Percentiles rank a stretch among this genome's conserved stretches.
Conservation (phyloP, 768 basidiomycete genomes). For the Pisolithus sp. region DNA sequence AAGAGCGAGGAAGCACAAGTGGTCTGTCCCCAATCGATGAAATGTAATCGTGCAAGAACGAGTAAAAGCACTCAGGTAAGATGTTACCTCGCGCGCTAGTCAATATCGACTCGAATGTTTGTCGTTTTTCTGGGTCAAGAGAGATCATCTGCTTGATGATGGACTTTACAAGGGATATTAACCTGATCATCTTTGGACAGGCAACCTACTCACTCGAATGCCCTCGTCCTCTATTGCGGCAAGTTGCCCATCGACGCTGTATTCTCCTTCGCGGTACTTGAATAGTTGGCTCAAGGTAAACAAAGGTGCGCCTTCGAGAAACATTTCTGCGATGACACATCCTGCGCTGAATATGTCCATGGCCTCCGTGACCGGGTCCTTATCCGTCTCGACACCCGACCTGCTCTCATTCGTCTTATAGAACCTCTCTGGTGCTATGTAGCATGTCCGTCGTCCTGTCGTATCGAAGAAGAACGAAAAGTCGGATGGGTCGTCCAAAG, state of each 20-base stretch:
- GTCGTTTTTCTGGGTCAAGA: conserved; percentile 68
- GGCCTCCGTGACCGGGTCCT: conserved; percentile 81
- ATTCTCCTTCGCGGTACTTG: conserved; percentile 86
- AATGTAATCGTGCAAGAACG: conserved; percentile 88
- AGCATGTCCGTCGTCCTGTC: conserved; percentile 88
- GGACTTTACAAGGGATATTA: conserved; percentile 41
- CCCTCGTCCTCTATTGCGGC: conserved; percentile 72
- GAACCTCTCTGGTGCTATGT: conserved; percentile 94
- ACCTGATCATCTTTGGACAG: not conserved
- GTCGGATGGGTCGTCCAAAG: conserved; percentile 93
- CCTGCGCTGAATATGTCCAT: conserved; percentile 98
- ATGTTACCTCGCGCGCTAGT: conserved; percentile 69
- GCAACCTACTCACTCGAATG: conserved; percentile 57
- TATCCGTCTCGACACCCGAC: conserved; percentile 39
- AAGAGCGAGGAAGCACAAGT: conserved; percentile 37
- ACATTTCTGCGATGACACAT: conserved; percentile 93
- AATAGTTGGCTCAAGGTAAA: conserved; percentile 94
- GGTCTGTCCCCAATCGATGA: conserved; percentile 70
- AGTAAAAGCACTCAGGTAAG: conserved; percentile 91
- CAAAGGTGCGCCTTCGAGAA: conserved; percentile 87
- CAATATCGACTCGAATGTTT: conserved; percentile 75
- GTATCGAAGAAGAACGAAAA: conserved; percentile 99
- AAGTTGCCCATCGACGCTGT: conserved; percentile 67
- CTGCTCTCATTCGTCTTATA: conserved; percentile 69
- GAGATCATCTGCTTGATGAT: conserved; percentile 89